These are phyloP conservation scores for Ciborinia camelliae DNA, from an alignment of 2,329 filamentous ascomycete species.

Conservation along the genomic window DNA sequence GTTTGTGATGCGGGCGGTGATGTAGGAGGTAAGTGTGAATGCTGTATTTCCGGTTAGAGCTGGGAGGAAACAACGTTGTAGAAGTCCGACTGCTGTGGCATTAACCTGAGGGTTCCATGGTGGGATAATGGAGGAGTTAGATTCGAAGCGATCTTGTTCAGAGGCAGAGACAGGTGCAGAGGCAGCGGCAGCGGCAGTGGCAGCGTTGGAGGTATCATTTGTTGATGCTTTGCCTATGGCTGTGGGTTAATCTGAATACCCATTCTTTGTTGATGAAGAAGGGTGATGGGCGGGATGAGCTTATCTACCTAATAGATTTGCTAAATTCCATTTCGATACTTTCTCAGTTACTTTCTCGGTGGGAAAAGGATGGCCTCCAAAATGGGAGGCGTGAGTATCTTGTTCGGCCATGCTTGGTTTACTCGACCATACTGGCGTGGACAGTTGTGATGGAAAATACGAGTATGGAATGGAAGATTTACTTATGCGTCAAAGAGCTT, in stretches of 20 bases:
- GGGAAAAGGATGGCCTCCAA: constrained; percentile 16
- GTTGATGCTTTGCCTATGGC: constrained; percentile 14
- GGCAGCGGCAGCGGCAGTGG: no score
- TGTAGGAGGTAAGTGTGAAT: constrained; percentile 19
- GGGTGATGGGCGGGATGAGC: neutral
- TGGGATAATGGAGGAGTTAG: constrained; percentile 8
- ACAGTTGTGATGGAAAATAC: neutral
- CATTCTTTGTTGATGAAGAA: neutral
- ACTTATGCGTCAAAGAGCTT: neutral
- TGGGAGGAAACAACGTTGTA: constrained; percentile 21
- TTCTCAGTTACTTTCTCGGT: constrained; percentile 7
- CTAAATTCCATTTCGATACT: neutral
- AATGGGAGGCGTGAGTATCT: constrained; percentile 15
- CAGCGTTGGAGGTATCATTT: neutral
- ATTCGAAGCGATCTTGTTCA: constrained; percentile 8
- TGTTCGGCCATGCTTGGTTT: constrained; percentile 15
- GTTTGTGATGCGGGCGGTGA: constrained; percentile 19
- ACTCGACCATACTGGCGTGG: neutral
- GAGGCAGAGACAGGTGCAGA: no score
- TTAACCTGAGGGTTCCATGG: constrained; percentile 18
- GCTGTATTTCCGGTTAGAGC: constrained; percentile 20
- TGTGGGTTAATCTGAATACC: neutral
- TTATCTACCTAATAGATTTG: constrained; percentile 10
- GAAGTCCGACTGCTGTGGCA: constrained; percentile 17
- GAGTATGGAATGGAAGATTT: neutral